Evolutionary conservation across 352 stramenopile genomes (phyloP).

Genomic region (Phytophthora pisi): DNA sequence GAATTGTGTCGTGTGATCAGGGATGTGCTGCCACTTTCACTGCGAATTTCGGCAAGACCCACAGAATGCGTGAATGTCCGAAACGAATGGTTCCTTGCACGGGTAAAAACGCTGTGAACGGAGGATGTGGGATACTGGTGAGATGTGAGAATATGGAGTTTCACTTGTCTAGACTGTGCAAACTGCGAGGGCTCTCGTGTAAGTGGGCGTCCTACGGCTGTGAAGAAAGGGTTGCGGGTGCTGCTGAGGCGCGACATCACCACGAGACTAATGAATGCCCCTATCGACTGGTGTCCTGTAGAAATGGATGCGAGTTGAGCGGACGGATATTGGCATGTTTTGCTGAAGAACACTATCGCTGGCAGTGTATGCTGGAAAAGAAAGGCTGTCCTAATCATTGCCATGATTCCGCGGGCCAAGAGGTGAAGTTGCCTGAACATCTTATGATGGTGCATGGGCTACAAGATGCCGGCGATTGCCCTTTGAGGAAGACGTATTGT

Average conservation of each 20-base stretch:
- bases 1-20: constrained; percentile 47
- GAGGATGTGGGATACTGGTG: constrained; percentile 56
- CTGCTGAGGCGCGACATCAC: constrained; percentile 41
- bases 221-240: constrained; percentile 42
- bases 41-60: constrained; percentile 44
- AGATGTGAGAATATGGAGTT: constrained; percentile 62
- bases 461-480: constrained; percentile 56
- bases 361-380: constrained; percentile 65
- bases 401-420: neutral
- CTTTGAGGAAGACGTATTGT: constrained; percentile 43
- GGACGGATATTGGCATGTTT: constrained; percentile 55
- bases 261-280: constrained; percentile 68
- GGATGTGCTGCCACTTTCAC: constrained; percentile 48
- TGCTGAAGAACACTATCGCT: constrained; percentile 60
- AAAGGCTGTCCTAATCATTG: constrained; percentile 49
- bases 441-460: constrained; percentile 52
- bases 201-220: constrained; percentile 65
- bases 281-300: constrained; percentile 56
- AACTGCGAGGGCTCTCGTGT: constrained; percentile 48
- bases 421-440: constrained; percentile 34
- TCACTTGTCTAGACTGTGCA: constrained; percentile 59
- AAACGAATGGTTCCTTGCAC: constrained; percentile 63
- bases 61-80: constrained; percentile 48
- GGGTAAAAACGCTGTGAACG: constrained; percentile 7
- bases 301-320: constrained; percentile 54